Evolutionary conservation across 257 asterid species (phyloP), one percentile per base, ranked within the genome.

Genomic region (Nicotiana tabacum): DNA sequence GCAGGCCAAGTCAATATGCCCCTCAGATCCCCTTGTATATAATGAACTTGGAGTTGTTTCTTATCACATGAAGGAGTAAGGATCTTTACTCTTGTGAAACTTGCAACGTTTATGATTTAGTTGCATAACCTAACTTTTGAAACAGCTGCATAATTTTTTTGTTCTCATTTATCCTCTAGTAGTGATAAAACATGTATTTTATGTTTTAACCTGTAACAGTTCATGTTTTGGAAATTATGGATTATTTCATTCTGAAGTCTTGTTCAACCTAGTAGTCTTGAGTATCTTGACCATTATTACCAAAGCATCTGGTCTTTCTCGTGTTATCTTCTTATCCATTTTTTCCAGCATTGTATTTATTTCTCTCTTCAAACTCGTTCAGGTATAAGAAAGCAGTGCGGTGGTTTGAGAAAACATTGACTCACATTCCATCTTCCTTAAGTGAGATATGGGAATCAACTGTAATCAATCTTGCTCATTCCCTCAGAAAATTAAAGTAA

Each of bases 361-460:
- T 13, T 82, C 32, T 74, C 16, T 83, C 80, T 60, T 82, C 61
- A 3, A 61, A 87, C 77, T 83, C 57, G 66, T 81, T 84, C 90
- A 96, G 99, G 93, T 94, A 92, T 85, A 90, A 89, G 87, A 92
- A 90, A 84, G 95, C 98, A 48, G 97, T 91, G 72, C 87, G 91
- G 90, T 96, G 98, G 98, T 96, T 93, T 82, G 98, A 96, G 89
- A 91, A 89, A 89, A 93, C 99, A 16, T 85, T 94, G 93, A 84
- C 91, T 86, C 94, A 81, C 83, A 91, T 96, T 81, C 92, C 98
- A 53, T 94, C 99, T 87, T 91, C 97, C 77, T 82, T 90, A 83
- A 93, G 90, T 85, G 98, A 93, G 91, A 90, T 90, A 92, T 96
- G 99, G 99, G 99, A 96, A 87, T 96, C 98, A 81, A 96, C 99